phyloP scores from a whole-genome alignment of 306 rosid genomes.

The Rosa rugosa region DNA sequence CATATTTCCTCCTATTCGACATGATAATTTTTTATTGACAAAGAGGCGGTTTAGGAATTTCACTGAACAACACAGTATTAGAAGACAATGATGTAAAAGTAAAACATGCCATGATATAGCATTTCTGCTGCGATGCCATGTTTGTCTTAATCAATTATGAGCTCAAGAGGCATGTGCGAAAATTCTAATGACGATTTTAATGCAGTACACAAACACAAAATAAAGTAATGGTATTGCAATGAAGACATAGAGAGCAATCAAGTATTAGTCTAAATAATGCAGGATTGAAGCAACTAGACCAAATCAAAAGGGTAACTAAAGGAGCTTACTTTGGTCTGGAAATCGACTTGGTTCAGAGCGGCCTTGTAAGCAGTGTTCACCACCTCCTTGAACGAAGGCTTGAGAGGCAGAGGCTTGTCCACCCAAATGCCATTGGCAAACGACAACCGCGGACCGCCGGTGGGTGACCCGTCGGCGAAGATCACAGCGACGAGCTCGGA shows the following conservation, averaged over 20 bases:
- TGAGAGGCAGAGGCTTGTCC: conserved; percentile 55
- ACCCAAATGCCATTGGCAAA: conserved; percentile 70
- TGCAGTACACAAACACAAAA: not conserved
- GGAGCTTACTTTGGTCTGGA: conserved; percentile 51
- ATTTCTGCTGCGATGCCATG: not conserved
- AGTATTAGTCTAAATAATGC: not conserved
- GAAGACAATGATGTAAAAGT: not conserved
- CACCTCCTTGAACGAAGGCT: conserved; percentile 63
- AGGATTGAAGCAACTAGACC: not conserved
- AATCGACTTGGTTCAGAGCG: conserved; percentile 51
- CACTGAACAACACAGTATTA: not conserved
- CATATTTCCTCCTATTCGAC: too few species aligned
- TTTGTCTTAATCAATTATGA: not conserved
- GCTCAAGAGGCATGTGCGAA: not conserved
- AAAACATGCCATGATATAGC: not conserved
- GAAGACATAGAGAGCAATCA: not conserved
- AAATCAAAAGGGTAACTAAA: not conserved
- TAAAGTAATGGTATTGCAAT: not conserved
- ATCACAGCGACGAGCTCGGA: conserved; percentile 56
- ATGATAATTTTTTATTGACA: too few species aligned
- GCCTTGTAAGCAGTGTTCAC: conserved; percentile 54
- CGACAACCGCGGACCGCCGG: conserved; percentile 72
- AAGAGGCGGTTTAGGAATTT: too few species aligned
- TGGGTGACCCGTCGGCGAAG: conserved; percentile 51
- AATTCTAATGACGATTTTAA: not conserved